Base-by-base conservation (phyloP, 2,329 filamentous ascomycete genomes). In the Xylariales sp. region DNA sequence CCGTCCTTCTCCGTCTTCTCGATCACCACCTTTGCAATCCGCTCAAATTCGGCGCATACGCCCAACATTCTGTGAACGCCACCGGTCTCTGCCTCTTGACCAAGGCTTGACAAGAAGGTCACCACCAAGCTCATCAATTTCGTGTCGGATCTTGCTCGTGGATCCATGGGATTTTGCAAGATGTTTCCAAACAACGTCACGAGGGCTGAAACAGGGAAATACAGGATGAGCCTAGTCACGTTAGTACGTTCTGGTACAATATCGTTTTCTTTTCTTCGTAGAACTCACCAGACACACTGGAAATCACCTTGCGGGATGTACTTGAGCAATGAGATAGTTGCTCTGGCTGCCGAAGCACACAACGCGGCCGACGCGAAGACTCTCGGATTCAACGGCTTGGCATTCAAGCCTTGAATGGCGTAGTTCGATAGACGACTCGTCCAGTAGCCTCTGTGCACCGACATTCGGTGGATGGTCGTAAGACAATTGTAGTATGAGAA, bases 391-490 rank as follows among this genome's bases (percentile, higher is more conserved):
- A 98, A 66, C 1, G 93, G 90, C 49, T 86, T 78, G 0, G 90
- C 84, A 61, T 97, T 97, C 31, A 96, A 71, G 1, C 93, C 93
- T 61, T 95, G 88, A 42, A 97, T 93, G 12, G 93, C 93, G 57
- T 89, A 97, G 56, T 97, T 91, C 27, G 90, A 95, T 29, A 98
- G 68, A 27, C 93, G 80, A 57, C 88, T 96, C 1, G 91, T 97
- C 93, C 93, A 98, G 66, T 95, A 96, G 11, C 93, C 93, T 59
- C 96, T 90, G 55, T 97, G 93, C 21, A 97, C 86, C 31, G 88
- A 95, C 93, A 97, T 98, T 38, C 93, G 87, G 61, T 98, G 93
- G 49, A 98, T 96, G 0, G 93, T 98, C 1, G 91, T 96, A 38
- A 98, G 68, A 55, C 90, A 96, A 61, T 98, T 98, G 70, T 97